Evolutionary conservation across 768 basidiomycete species (phyloP).

Genomic region (Boletus vinaceobasis): DNA sequence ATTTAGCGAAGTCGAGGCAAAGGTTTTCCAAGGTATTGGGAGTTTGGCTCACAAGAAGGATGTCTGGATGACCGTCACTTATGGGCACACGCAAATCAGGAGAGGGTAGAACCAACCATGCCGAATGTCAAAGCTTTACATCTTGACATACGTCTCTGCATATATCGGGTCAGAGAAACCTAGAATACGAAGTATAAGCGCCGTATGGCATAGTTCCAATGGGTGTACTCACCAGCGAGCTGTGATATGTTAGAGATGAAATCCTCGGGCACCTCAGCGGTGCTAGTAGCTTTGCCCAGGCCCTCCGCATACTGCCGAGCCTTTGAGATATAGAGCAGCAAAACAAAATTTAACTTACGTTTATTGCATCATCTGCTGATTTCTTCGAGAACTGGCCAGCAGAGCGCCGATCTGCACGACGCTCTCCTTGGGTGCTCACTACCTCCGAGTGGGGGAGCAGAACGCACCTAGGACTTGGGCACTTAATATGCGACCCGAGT

Average conservation of each 20-base stretch:
- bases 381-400: constrained; percentile 94
- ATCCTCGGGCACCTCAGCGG: constrained; percentile 81
- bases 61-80: constrained; percentile 49
- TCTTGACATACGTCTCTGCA: constrained; percentile 95
- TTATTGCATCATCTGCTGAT: constrained; percentile 71
- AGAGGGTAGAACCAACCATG: constrained; percentile 53
- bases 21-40: constrained; percentile 92
- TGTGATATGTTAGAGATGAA: constrained; percentile 96
- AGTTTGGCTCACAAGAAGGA: constrained; percentile 95
- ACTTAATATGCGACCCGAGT: constrained; percentile 89
- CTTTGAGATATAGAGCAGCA: not conserved
- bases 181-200: constrained; percentile 21
- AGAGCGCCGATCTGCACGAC: constrained; percentile 93
- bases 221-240: constrained; percentile 66
- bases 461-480: constrained; percentile 74
- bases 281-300: constrained; percentile 83
- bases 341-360: constrained; percentile 41
- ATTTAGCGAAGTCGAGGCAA: constrained; percentile 93
- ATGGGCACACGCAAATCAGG: not conserved
- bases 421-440: constrained; percentile 58
- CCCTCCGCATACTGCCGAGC: constrained; percentile 77
- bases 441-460: constrained; percentile 33
- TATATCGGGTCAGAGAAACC: constrained; percentile 99
- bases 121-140: constrained; percentile 95
- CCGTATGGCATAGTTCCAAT: not conserved